These are phyloP conservation scores for Globisporangium apiculatum DNA, from an alignment of 352 stramenopile genomes.

Conservation along the genomic window DNA sequence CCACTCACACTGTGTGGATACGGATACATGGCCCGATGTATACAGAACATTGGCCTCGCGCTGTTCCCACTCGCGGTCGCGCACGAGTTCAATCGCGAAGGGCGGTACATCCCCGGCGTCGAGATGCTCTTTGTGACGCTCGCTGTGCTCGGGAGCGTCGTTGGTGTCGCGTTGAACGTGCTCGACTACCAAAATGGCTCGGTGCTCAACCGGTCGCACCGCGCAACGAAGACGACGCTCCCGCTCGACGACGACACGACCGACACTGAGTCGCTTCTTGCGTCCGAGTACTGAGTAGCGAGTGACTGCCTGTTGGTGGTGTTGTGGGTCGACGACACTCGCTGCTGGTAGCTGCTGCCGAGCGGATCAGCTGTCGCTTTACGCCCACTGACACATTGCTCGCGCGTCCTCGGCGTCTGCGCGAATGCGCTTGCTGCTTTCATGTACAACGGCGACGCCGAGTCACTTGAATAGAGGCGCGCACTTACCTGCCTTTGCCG, in stretches of 20 bases:
- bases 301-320: too few relatives aligned
- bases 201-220: slow-evolving; percentile 57
- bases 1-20: too few relatives aligned
- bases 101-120: slow-evolving; percentile 72
- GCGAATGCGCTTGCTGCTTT: too few relatives aligned
- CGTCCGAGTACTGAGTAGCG: slow-evolving; percentile 37
- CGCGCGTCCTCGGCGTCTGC: too few relatives aligned
- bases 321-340: too few relatives aligned
- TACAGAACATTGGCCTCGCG: slow-evolving; percentile 75
- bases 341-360: too few relatives aligned
- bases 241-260: slow-evolving; percentile 50
- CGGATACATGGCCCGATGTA: too few relatives aligned
- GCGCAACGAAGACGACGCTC: slow-evolving; percentile 23
- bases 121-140: slow-evolving; percentile 81
- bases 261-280: slow-evolving; percentile 49
- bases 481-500: too few relatives aligned
- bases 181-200: slow-evolving; percentile 75
- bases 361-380: too few relatives aligned
- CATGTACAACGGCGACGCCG: too few relatives aligned
- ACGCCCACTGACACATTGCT: too few relatives aligned
- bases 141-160: slow-evolving; percentile 58
- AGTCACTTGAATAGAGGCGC: too few relatives aligned
- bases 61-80: slow-evolving; percentile 74
- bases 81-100: slow-evolving; percentile 59
- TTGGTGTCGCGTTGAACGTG: slow-evolving; percentile 66